phyloP scores from a whole-genome alignment of 768 basidiomycete genomes.

The Sarcomyxa edulis region DNA sequence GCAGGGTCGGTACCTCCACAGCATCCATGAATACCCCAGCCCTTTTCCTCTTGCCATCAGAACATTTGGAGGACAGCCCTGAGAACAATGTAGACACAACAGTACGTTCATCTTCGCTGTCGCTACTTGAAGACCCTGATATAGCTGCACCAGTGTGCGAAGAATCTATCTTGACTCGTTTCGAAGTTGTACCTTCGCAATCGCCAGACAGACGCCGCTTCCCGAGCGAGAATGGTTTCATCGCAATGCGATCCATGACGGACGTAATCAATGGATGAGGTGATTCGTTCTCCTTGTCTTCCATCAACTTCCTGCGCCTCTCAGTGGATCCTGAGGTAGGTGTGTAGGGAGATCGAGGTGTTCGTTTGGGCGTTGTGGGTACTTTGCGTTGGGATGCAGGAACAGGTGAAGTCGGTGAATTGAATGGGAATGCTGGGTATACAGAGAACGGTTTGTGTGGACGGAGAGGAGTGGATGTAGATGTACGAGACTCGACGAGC shows the following conservation, averaged over 20 bases:
- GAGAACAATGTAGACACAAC: conserved; percentile 6
- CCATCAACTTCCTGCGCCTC: conserved; percentile 27
- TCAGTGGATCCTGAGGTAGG: conserved; percentile 19
- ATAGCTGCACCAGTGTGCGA: not conserved
- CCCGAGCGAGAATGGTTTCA: conserved; percentile 32
- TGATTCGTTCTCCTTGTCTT: conserved; percentile 60
- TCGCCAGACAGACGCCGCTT: conserved; percentile 39
- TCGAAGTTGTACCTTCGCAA: conserved; percentile 20
- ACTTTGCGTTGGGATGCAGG: conserved; percentile 2
- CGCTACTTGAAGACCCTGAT: not conserved
- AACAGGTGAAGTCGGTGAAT: conserved; percentile 16
- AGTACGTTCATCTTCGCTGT: conserved; percentile 6
- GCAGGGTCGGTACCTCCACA: conserved; percentile 40
- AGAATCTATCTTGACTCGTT: conserved; percentile 12
- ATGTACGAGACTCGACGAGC: conserved; percentile 8
- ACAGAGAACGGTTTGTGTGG: conserved; percentile 27
- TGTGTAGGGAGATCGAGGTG: conserved; percentile 10
- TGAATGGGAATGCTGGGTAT: conserved; percentile 18
- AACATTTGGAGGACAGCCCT: conserved; percentile 10
- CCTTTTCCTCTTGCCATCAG: conserved; percentile 21
- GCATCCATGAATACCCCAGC: conserved; percentile 47
- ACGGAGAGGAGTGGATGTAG: conserved; percentile 25
- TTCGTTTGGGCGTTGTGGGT: conserved; percentile 28
- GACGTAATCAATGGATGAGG: conserved; percentile 31
- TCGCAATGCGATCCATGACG: conserved; percentile 41